Evolutionary conservation across 805 yeast species (phyloP), one percentile per base, ranked within the genome.

Genomic region (Scheffersomyces stipitis): DNA sequence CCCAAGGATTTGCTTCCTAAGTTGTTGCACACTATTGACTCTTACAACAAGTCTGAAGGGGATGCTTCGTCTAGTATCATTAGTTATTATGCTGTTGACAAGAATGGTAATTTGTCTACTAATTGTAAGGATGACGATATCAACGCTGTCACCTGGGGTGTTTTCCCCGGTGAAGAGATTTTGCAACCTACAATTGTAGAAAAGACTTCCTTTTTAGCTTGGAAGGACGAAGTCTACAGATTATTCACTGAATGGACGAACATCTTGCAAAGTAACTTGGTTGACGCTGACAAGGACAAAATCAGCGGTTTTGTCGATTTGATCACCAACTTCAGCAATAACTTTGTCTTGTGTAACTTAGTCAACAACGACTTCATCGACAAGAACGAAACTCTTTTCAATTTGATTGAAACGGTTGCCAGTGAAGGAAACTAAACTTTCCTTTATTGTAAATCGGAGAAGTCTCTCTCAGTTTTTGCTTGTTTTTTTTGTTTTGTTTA

Each of bases 81-180:
- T 49, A 81, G 96, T 3, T 91, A 78, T 64, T 90, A 88, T 56
- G 83, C 90, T 4, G 88, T 86, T 18, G 70, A 72, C 49, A 76
- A 76, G 50, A 54, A 65, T 23, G 75, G 78, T 2, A 79, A 78
- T 28, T 67, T 89, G 36, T 45, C 58, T 14, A 78, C 95, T 33
- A 90, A 90, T 60, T 80, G 88, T 32, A 75, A 75, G 16, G 81
- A 77, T 30, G 86, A 81, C 26, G 84, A 80, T 44, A 89, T 95
- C 45, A 90, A 87, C 56, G 96, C 98, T 6, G 97, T 91, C 38
- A 91, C 98, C 14, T 91, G 98, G 98, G 98, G 98, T 45, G 88
- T 90, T 37, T 89, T 87, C 79, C 97, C 98, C 18, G 96, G 96
- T 26, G 84, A 83, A 55, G 97, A 91, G 65, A 85, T 91, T 36